Conservation (phyloP, 345 rosid species). For the Sisymbrium altissimum region DNA sequence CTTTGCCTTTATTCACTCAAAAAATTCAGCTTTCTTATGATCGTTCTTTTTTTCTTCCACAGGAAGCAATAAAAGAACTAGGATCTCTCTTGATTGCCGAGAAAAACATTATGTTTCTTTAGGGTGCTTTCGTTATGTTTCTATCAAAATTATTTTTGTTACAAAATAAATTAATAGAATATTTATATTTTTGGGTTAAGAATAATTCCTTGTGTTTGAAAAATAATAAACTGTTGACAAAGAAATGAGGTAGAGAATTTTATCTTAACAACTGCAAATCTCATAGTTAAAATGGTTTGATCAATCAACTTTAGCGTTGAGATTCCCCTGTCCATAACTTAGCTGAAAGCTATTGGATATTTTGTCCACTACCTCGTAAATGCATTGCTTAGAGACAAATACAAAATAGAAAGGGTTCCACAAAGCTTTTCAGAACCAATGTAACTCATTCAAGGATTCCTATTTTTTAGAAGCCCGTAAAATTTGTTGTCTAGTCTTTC, state of each 20-base stretch:
- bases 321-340: constrained; percentile 1
- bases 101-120: neutral
- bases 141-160: neutral
- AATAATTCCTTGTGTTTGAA: neutral
- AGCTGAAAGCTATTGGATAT: constrained; percentile 3
- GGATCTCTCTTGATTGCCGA: neutral
- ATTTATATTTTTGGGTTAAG: neutral
- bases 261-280: neutral
- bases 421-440: neutral
- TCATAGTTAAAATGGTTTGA: neutral
- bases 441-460: neutral
- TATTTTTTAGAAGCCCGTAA: neutral
- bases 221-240: neutral
- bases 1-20: constrained; percentile 23
- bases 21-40: constrained; percentile 7
- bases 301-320: constrained; percentile 21
- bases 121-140: neutral
- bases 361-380: constrained; percentile 23
- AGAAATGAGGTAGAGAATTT: neutral
- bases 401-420: constrained; percentile 1
- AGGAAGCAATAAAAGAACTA: constrained; percentile 16
- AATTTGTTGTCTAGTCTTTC: neutral
- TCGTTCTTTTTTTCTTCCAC: constrained; percentile 16
- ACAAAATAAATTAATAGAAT: neutral
- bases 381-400: constrained; percentile 19